Percentiles rank a stretch among this genome's conserved stretches.
Evolutionary conservation across 73 alveolate species (phyloP).

Genomic region (Urostyla sp.): DNA sequence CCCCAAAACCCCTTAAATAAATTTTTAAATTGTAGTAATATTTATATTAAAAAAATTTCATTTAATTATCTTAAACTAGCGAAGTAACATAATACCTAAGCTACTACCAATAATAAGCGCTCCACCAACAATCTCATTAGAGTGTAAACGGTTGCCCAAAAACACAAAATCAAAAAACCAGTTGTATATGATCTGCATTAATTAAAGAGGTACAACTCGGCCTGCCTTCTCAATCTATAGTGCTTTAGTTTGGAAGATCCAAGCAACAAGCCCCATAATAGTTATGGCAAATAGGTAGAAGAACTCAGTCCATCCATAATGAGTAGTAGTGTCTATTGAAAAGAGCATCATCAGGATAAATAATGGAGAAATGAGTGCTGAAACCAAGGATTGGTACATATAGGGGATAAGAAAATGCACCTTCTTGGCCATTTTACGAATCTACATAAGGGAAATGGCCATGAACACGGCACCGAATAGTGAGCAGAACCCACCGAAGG

Average conservation of each 20-base stretch:
- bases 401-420: conserved; percentile 47
- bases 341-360: conserved; percentile 33
- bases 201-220: conserved; percentile 43
- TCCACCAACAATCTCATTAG: conserved; percentile 50
- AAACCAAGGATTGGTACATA: conserved; percentile 25
- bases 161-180: conserved; percentile 37
- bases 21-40: background rate
- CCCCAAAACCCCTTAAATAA: conserved; percentile 12
- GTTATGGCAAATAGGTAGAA: conserved; percentile 7
- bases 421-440: conserved; percentile 36
- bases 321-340: conserved; percentile 19
- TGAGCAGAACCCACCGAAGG: conserved; percentile 37
- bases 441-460: conserved; percentile 24
- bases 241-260: conserved; percentile 30
- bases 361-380: conserved; percentile 50
- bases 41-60: background rate
- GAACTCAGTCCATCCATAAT: conserved; percentile 46
- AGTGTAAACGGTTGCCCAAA: background rate
- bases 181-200: conserved; percentile 28
- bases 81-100: conserved; percentile 24
- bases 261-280: conserved; percentile 5
- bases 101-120: conserved; percentile 37
- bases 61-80: conserved; percentile 39
- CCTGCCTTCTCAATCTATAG: conserved; percentile 47
- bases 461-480: conserved; percentile 37